These are phyloP conservation scores for Exobasidium cylindrosporum DNA, from an alignment of 1,284 basidiomycete genomes.

Conservation along the genomic window DNA sequence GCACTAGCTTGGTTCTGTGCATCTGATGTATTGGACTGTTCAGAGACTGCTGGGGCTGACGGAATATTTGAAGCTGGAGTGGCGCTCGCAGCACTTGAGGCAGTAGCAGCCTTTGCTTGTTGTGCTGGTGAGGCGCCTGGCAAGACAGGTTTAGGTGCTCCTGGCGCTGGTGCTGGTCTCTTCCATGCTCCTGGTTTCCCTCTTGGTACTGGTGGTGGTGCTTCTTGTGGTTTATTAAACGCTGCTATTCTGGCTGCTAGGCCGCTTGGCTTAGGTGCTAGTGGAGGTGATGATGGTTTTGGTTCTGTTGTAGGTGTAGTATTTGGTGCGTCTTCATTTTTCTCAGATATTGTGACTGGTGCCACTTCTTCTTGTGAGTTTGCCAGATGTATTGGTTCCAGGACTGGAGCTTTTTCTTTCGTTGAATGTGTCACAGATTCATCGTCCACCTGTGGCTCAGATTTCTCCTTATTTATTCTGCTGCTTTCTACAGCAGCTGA, in stretches of 20 bases:
- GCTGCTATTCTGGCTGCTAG: slow-evolving; percentile 52
- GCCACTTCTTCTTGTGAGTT: not conserved
- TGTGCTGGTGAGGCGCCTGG: slow-evolving; percentile 24
- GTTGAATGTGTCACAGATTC: not conserved
- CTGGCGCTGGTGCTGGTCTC: slow-evolving; percentile 31
- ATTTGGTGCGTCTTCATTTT: not conserved
- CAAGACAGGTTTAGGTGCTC: slow-evolving; percentile 37
- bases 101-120: not conserved
- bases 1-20: not conserved
- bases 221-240: slow-evolving; percentile 48
- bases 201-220: slow-evolving; percentile 40
- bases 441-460: not conserved
- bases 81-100: not conserved
- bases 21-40: slow-evolving; percentile 11
- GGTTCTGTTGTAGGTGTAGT: not conserved
- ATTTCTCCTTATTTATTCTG: not conserved
- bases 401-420: not conserved
- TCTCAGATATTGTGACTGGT: slow-evolving; percentile 1
- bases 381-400: not conserved
- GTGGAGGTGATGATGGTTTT: slow-evolving; percentile 24
- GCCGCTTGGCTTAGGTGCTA: slow-evolving; percentile 34
- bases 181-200: slow-evolving; percentile 52
- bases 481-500: slow-evolving; percentile 8
- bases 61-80: slow-evolving; percentile 7
- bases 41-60: slow-evolving; percentile 7